phyloP scores from a whole-genome alignment of 2,329 filamentous ascomycete species.

The Aspergillus japonicus region DNA sequence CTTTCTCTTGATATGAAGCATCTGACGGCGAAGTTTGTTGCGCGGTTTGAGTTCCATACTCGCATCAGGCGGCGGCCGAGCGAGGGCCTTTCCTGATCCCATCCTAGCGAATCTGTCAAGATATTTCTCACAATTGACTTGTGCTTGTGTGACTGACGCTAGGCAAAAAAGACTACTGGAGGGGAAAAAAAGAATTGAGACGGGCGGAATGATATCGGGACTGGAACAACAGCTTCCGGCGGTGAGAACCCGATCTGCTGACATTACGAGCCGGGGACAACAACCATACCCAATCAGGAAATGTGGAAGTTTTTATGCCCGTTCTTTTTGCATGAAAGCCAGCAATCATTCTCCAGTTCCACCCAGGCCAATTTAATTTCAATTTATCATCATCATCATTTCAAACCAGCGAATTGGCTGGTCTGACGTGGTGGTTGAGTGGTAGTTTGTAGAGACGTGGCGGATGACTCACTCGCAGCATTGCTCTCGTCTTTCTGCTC shows the following conservation, averaged over 20 bases:
- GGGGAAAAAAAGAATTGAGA: not conserved
- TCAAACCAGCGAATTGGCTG: too few relatives aligned
- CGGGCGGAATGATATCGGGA: not conserved
- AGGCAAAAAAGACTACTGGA: not conserved
- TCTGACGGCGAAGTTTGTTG: conserved; percentile 78
- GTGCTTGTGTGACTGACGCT: not conserved
- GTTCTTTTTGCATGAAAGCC: not conserved
- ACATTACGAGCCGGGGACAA: not conserved
- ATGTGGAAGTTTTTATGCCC: not conserved
- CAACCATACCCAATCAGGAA: not conserved
- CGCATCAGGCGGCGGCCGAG: conserved; percentile 46
- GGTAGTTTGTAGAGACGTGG: not conserved
- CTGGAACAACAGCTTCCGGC: not conserved
- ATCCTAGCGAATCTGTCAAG: conserved; percentile 34
- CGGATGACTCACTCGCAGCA: conserved; percentile 5
- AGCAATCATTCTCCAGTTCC: not conserved
- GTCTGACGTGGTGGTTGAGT: too few relatives aligned
- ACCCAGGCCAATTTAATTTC: too few relatives aligned
- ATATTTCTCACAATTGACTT: too few relatives aligned
- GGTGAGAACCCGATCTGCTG: not conserved
- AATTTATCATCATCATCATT: too few relatives aligned
- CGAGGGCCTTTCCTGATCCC: conserved; percentile 49
- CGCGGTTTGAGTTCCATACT: conserved; percentile 56
- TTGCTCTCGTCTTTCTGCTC: not conserved
- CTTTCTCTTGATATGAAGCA: conserved; percentile 78